Conservation (phyloP, 352 stramenopile genomes). For the Phytophthora megakarya region DNA sequence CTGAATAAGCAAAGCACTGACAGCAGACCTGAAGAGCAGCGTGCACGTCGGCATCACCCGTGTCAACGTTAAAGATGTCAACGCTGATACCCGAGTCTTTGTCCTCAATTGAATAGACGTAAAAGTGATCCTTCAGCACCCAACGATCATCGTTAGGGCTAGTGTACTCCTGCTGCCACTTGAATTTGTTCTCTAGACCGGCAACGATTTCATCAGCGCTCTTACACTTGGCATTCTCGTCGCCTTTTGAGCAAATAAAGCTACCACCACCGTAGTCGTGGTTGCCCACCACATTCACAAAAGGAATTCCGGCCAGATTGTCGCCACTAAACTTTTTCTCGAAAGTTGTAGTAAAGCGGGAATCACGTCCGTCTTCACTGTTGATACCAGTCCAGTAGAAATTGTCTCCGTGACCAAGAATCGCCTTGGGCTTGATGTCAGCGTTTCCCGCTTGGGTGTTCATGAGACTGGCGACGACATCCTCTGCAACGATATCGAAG, state of each 20-base stretch:
- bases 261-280: constrained; percentile 65
- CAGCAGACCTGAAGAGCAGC: constrained; percentile 55
- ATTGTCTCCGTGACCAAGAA: constrained; percentile 70
- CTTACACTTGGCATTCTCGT: constrained; percentile 36
- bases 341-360: constrained; percentile 59
- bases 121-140: constrained; percentile 57
- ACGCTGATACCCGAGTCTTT: constrained; percentile 42
- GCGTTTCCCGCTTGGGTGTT: constrained; percentile 43
- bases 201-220: constrained; percentile 29
- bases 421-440: constrained; percentile 53
- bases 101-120: constrained; percentile 51
- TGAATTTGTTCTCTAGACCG: constrained; percentile 48
- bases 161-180: constrained; percentile 48
- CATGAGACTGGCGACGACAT: constrained; percentile 68
- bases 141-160: constrained; percentile 61
- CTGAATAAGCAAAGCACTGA: constrained; percentile 57
- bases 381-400: constrained; percentile 73
- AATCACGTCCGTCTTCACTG: constrained; percentile 41
- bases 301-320: constrained; percentile 45
- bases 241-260: constrained; percentile 49
- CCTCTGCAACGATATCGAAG: constrained; percentile 61
- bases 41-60: constrained; percentile 52
- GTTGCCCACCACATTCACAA: constrained; percentile 70
- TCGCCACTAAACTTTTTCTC: constrained; percentile 55
- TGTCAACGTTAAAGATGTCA: constrained; percentile 66